Conservation (phyloP, 345 rosid genomes). For the Aegle marmelos region DNA sequence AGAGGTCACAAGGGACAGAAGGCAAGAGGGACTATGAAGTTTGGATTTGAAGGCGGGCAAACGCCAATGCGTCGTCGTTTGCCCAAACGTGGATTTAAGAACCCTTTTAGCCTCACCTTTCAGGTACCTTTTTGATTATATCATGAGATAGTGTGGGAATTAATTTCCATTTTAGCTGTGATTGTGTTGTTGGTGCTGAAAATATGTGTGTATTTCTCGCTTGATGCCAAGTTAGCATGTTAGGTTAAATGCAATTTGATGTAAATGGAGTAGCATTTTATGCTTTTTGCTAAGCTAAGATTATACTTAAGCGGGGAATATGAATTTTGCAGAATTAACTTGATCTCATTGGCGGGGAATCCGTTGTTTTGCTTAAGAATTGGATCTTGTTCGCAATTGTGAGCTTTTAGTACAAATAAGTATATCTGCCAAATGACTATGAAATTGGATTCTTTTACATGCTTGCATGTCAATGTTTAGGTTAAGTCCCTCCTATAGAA, state of each 20-base stretch:
- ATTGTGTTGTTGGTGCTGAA: neutral
- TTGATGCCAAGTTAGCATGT: neutral
- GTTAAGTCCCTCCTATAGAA: too few relatives aligned
- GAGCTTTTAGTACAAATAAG: too few relatives aligned
- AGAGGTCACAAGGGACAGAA: constrained; percentile 97
- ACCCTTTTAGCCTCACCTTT: constrained; percentile 83
- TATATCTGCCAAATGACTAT: neutral
- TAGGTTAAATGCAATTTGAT: neutral
- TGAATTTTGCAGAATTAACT: neutral
- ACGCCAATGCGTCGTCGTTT: constrained; percentile 87
- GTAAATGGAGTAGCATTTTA: neutral
- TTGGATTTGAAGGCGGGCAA: constrained; percentile 98
- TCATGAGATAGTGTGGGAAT: neutral
- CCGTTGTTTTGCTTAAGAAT: too few relatives aligned
- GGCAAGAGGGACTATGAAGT: constrained; percentile 79
- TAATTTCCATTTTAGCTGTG: neutral
- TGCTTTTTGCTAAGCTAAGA: neutral
- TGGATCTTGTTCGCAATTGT: too few relatives aligned
- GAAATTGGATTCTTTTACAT: neutral
- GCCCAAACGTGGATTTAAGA: constrained; percentile 93
- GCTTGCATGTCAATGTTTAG: too few relatives aligned
- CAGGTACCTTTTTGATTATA: constrained; percentile 49
- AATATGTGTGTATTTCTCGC: neutral
- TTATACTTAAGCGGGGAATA: neutral
- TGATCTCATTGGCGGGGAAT: neutral